A percentile compares a stretch with the other conserved stretches of the same genome.
Conservation (phyloP, 129 eudicot genomes). For the Helichrysum umbraculigerum region DNA sequence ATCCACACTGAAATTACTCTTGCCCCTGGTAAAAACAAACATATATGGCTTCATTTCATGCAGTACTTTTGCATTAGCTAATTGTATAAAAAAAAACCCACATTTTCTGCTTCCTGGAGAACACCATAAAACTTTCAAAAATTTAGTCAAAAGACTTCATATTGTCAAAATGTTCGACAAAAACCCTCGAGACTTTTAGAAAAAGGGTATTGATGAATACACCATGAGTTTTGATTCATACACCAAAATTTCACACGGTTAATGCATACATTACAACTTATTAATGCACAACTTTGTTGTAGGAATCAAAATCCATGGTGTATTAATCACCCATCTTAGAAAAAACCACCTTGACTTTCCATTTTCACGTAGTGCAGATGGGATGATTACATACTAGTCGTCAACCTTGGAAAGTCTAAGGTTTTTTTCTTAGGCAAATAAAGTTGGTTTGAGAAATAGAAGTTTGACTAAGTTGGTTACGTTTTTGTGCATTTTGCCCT, state of each 20-base stretch:
- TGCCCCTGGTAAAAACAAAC: conserved; percentile 49
- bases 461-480: not conserved
- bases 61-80: conserved; percentile 7
- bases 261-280: too few relatives aligned
- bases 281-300: too few relatives aligned
- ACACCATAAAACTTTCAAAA: not conserved
- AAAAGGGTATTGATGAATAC: too few relatives aligned
- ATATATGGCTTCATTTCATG: conserved; percentile 16
- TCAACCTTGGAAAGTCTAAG: not conserved
- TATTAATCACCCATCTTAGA: too few relatives aligned
- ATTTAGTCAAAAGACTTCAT: not conserved
- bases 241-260: too few relatives aligned
- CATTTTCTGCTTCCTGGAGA: not conserved
- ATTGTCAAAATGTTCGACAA: not conserved
- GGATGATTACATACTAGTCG: not conserved
- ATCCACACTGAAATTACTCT: conserved; percentile 54
- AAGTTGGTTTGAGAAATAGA: not conserved
- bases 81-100: not conserved
- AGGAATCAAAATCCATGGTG: too few relatives aligned
- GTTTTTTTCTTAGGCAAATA: not conserved
- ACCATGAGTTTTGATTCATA: too few relatives aligned
- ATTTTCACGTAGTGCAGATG: not conserved
- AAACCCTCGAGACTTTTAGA: not conserved
- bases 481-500: not conserved
- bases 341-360: too few relatives aligned